Evolutionary conservation across 1,284 basidiomycete genomes (phyloP), one percentile per base, ranked within the genome.

Genomic region (Coniferiporia sulphurascens): DNA sequence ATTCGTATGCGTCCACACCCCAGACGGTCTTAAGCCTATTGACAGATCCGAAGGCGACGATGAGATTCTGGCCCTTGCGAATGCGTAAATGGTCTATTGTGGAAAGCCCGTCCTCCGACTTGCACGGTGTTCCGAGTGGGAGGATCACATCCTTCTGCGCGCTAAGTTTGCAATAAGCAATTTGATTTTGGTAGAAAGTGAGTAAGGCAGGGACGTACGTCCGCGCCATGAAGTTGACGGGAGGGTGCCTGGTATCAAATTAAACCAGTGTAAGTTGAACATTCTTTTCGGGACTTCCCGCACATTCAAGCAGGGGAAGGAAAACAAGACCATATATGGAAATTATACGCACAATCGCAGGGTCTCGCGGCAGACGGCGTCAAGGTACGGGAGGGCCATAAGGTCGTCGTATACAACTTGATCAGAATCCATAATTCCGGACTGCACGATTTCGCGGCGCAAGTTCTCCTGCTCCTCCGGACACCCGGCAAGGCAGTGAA

Each of bases 1-100:
- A 74, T 51, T 73, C 71, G n/a, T 66, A 51, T 12, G 71, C 68
- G 59, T 74, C 73, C 32, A 63, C 60, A 2, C 73, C 73, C 73
- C 73, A 75, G 1, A 73, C 46, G 0, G 60, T 58, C 21, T 68
- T 66, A 56, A 73, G 66, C 36, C 69, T 62, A 53, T 74, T 74
- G 4, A 65, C 53, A 27, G 62, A 65, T 13, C 69, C 13, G 21
- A 72, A 67, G 1, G 69, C 68, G 9, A 71, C 62, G 22, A 69
- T 60, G 10, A 73, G 49, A 13, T 63, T 60, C 38, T 59, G 56
- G 2, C 61, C 61, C 38, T 62, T 56, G 52, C 57, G 52, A 38
- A 62, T 59, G 44, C 54, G 46, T 22, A 62, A 36, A 38, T 59
- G 57, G 46, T 62, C 53, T 15, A 62, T 52, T 36, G 50, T 36